phyloP scores from a whole-genome alignment of 768 basidiomycete genomes.

The Pleurotus citrinopileatus region DNA sequence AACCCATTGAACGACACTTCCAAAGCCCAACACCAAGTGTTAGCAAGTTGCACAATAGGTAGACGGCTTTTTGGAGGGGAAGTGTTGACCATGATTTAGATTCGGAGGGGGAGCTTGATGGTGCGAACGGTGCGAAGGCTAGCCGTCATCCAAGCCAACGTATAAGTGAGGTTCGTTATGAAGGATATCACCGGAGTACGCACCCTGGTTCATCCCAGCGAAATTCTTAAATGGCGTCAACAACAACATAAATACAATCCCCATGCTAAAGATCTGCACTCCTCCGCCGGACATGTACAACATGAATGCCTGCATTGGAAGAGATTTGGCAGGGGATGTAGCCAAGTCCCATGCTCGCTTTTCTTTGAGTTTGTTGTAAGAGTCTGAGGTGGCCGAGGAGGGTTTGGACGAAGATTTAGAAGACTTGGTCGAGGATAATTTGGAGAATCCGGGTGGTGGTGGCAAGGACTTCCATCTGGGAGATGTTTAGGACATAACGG shows the following conservation, averaged over 20 bases:
- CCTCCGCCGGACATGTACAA: constrained; percentile 97
- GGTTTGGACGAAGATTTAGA: constrained; percentile 26
- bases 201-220: constrained; percentile 74
- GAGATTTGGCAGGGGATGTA: constrained; percentile 78
- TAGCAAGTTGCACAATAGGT: constrained; percentile 67
- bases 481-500: background rate
- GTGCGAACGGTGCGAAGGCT: constrained; percentile 78
- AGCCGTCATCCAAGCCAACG: background rate
- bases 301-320: constrained; percentile 99
- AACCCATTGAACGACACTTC: constrained; percentile 92
- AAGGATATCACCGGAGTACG: constrained; percentile 21
- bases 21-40: constrained; percentile 85
- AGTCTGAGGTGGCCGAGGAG: constrained; percentile 32
- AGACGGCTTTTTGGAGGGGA: constrained; percentile 67
- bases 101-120: constrained; percentile 47
- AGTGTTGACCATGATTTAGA: constrained; percentile 53
- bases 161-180: no score
- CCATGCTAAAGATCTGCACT: constrained; percentile 96
- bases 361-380: constrained; percentile 68
- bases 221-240: constrained; percentile 84
- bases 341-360: constrained; percentile 87
- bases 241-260: constrained; percentile 92
- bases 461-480: constrained; percentile 11
- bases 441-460: constrained; percentile 11
- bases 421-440: constrained; percentile 29